phyloP scores from a whole-genome alignment of 768 basidiomycete species.

The Boletus tylopilopsis region DNA sequence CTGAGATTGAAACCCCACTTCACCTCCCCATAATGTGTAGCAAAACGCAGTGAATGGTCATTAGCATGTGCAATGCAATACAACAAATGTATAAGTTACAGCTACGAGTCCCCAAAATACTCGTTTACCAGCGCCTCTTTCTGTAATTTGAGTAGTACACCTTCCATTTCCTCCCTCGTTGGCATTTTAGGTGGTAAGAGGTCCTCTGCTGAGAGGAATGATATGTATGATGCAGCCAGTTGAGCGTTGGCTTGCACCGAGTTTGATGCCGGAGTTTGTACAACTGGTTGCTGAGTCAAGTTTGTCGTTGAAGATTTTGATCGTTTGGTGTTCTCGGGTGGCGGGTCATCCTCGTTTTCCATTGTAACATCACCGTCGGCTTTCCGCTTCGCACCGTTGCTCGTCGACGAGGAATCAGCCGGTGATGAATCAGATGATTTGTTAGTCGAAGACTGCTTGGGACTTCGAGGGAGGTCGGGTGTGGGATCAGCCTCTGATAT shows the following conservation, averaged over 20 bases:
- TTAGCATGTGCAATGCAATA: not conserved
- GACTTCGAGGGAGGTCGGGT: conserved; percentile 45
- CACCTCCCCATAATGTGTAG: not conserved
- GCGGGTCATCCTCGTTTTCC: conserved; percentile 28
- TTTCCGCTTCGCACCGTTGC: conserved; percentile 51
- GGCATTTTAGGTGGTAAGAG: conserved; percentile 76
- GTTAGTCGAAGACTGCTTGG: conserved; percentile 3
- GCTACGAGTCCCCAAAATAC: conserved; percentile 48
- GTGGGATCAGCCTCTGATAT: conserved; percentile 49
- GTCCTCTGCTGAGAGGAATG: conserved; percentile 70
- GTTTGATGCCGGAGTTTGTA: not conserved
- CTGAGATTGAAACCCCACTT: not conserved
- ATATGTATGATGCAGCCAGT: conserved; percentile 65
- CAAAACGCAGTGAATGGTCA: not conserved
- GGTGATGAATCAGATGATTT: conserved; percentile 23
- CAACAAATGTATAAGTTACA: conserved; percentile 13
- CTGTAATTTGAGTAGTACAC: conserved; percentile 65
- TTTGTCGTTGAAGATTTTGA: conserved; percentile 17
- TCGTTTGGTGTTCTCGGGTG: conserved; percentile 29
- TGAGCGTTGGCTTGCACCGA: conserved; percentile 38
- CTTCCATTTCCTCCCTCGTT: conserved; percentile 74
- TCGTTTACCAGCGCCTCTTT: conserved; percentile 85
- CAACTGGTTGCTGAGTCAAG: conserved; percentile 3
- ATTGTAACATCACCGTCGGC: conserved; percentile 41
- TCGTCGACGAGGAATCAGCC: conserved; percentile 13